These are phyloP conservation scores for Suillus placidus DNA, from an alignment of 768 basidiomycete genomes.

Conservation along the genomic window DNA sequence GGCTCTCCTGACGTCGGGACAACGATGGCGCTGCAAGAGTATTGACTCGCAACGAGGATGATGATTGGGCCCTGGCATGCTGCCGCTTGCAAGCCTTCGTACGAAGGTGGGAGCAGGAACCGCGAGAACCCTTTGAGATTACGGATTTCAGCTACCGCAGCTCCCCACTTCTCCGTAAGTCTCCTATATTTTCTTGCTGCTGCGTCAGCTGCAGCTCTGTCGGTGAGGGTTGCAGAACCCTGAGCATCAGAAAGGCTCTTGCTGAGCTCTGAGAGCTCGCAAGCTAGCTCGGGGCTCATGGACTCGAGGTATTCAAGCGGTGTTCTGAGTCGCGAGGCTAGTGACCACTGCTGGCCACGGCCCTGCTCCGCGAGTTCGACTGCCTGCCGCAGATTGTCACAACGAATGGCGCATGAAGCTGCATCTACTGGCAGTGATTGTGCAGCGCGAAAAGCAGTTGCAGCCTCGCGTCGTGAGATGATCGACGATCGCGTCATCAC, in stretches of 20 bases:
- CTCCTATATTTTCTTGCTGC: rapidly evolving
- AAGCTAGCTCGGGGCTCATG: neutral
- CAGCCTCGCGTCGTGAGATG: neutral
- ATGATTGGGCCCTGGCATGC: constrained; percentile 24
- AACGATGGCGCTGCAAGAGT: constrained; percentile 17
- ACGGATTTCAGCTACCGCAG: neutral
- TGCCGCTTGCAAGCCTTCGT: constrained; percentile 15
- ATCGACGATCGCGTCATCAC: neutral
- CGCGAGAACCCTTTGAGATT: constrained; percentile 11
- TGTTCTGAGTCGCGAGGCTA: neutral
- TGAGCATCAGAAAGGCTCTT: neutral
- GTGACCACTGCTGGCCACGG: neutral
- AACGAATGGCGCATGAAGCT: neutral
- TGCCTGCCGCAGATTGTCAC: neutral
- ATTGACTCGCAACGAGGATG: constrained; percentile 17
- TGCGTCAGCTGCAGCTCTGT: neutral
- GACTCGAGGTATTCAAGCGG: neutral
- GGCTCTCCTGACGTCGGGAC: too few species aligned
- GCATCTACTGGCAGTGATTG: neutral
- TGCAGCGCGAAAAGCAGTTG: neutral
- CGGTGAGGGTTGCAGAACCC: neutral
- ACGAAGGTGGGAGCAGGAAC: constrained; percentile 15
- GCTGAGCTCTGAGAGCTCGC: neutral
- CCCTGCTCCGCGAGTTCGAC: neutral
- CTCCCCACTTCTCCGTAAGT: neutral